These are phyloP conservation scores for Didymella arachidicola DNA, from an alignment of 2,329 filamentous ascomycete species.

Conservation along the genomic window DNA sequence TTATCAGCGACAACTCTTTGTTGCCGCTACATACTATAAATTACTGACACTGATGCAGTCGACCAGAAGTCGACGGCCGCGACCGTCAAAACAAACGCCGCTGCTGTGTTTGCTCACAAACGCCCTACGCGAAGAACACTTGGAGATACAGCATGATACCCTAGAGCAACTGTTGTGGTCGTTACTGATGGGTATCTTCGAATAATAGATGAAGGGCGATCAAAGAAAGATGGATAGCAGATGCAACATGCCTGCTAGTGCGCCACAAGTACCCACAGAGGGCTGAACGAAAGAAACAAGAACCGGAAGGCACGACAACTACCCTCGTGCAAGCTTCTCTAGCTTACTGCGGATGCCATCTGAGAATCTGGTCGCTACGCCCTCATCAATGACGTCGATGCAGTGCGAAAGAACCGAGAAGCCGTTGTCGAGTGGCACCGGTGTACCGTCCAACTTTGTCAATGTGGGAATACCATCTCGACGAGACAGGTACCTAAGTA, in stretches of 20 bases:
- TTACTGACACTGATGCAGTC: constrained; percentile 32
- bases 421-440: constrained; percentile 57
- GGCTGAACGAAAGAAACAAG: constrained; percentile 9
- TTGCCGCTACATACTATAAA: constrained; percentile 40
- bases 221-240: constrained; percentile 4
- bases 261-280: constrained; percentile 7
- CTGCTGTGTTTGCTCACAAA: constrained; percentile 15
- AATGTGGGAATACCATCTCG: constrained; percentile 62
- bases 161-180: constrained; percentile 26
- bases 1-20: constrained; percentile 4
- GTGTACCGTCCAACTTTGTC: constrained; percentile 59
- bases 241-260: constrained; percentile 19
- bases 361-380: constrained; percentile 60
- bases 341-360: constrained; percentile 64
- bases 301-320: neutral
- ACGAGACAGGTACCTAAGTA: constrained; percentile 62
- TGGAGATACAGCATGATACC: constrained; percentile 16
- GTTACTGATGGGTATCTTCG: constrained; percentile 27
- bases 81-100: constrained; percentile 15
- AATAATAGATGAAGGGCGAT: constrained; percentile 25
- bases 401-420: constrained; percentile 61
- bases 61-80: constrained; percentile 11
- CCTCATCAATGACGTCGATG: constrained; percentile 62
- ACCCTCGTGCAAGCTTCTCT: constrained; percentile 53
- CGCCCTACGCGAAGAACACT: constrained; percentile 17